phyloP scores from a whole-genome alignment of 805 yeast genomes.

The Aciculoconidium aculeatum region DNA sequence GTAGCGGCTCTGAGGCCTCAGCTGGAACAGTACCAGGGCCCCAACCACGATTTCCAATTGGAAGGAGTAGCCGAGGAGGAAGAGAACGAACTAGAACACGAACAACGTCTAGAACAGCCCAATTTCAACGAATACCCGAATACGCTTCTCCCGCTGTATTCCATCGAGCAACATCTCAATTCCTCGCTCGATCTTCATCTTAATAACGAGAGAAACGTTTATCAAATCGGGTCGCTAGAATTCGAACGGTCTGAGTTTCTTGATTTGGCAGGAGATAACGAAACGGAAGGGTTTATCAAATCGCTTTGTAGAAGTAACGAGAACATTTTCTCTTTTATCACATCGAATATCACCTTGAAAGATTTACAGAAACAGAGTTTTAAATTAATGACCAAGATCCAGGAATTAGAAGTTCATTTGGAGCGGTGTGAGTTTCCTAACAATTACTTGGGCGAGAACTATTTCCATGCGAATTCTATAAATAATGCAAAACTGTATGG shows the following conservation, averaged over 20 bases:
- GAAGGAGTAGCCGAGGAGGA: no score
- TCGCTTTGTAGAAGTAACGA: conserved; percentile 27
- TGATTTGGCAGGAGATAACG: conserved; percentile 27
- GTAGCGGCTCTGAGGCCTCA: no score
- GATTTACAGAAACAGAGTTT: conserved; percentile 39
- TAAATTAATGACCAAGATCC: conserved; percentile 25
- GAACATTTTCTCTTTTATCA: conserved; percentile 33
- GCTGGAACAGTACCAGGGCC: no score
- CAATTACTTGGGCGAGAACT: conserved; percentile 17
- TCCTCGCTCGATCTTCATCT: conserved; percentile 8
- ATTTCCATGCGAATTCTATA: conserved; percentile 8
- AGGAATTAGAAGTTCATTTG: conserved; percentile 23
- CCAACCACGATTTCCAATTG: no score
- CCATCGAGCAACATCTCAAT: conserved; percentile 3
- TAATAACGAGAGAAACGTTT: conserved; percentile 25
- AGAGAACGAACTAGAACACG: no score
- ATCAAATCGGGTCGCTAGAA: conserved; percentile 43
- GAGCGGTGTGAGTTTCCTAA: conserved; percentile 29
- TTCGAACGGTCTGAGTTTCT: conserved; percentile 48
- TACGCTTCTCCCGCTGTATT: conserved; percentile 5
- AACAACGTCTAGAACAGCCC: no score
- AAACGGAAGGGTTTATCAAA: conserved; percentile 55
- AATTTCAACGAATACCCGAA: no score
- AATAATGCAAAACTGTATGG: conserved; percentile 6
- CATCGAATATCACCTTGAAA: conserved; percentile 35